Evolutionary conservation across 257 asterid species (phyloP).

Genomic region (Rehmannia glutinosa): DNA sequence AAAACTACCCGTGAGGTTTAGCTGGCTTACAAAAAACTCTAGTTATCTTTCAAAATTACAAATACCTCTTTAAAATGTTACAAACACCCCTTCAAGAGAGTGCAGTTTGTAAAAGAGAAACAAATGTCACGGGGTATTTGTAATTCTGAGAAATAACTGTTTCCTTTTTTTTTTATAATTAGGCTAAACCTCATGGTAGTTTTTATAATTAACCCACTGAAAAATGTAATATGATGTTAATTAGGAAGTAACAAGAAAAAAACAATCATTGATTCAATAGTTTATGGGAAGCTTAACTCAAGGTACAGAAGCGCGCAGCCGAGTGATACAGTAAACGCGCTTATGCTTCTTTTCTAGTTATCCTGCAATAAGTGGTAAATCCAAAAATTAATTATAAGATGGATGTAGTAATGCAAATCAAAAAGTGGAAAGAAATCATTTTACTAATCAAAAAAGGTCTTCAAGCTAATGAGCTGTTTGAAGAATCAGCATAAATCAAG

Average conservation of each 20-base stretch:
- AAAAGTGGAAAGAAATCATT: too few species aligned
- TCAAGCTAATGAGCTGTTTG: background rate
- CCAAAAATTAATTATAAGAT: background rate
- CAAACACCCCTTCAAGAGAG: too few species aligned
- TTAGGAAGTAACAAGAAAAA: background rate
- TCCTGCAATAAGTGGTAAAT: constrained; percentile 45
- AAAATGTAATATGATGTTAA: background rate
- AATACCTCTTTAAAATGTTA: background rate
- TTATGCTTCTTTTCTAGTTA: constrained; percentile 94
- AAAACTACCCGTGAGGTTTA: background rate
- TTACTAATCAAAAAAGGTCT: too few species aligned
- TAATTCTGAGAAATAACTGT: too few species aligned
- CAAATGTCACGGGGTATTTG: too few species aligned
- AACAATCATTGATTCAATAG: background rate
- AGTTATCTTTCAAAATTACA: background rate
- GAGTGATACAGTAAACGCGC: background rate
- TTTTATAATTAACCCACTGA: too few species aligned
- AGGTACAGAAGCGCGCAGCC: background rate
- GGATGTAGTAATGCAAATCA: background rate
- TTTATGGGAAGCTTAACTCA: background rate
- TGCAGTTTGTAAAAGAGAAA: too few species aligned
- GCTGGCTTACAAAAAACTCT: background rate
- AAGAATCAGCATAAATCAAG: background rate
- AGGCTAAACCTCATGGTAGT: too few species aligned
- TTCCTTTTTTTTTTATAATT: too few species aligned